Base-by-base conservation (phyloP, 768 basidiomycete species). In the Candolleomyces aberdarensis region DNA sequence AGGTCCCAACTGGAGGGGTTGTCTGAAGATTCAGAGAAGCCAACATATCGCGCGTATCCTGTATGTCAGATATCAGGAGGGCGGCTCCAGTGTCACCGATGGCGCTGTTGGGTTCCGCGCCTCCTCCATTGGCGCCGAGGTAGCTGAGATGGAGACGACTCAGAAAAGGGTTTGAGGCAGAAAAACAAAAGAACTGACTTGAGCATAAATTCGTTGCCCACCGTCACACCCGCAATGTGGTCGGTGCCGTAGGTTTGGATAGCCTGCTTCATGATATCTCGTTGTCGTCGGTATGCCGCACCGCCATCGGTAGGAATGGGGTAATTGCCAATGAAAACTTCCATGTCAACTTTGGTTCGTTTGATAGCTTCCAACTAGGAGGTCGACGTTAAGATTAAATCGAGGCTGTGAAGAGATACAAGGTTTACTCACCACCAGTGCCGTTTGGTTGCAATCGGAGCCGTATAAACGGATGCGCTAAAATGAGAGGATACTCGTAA, bases 151-250 rank as follows among this genome's bases (percentile, higher is more conserved):
- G 26, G 3, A 50, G 51, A 64, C 60, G 36, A 41, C 39, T 51
- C 11, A 26, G 20, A 11, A 17, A 46, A 58, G 32, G 48, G 49
- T 29, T 19, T 10, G 14, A 47, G 31, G 29, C 11, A 22, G 43
- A 59, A 58, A 26, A 65, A 47, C 36, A 44, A 46, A n/a, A 48
- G 19, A 8, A 75, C 81, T 3, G 52, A 89, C 86, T 94, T 85
- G 53, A 95, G 80, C 69, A 94, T 91, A 70, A 85, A 93, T 74
- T 96, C 94, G 70, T 97, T 96, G 39, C 96, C 95, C 39, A 97
- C 95, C 13, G 89, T 95, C 43, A 98, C 68, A 9, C 96, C 96
- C 0, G 75, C 77, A 56, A 98, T 83, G 66, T 94, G 72, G 61
- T 83, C 83, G 2, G 84, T 82, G 36, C 96, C 96, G 69, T 88